Percentiles rank a stretch among this genome's conserved stretches.
Evolutionary conservation across 1,284 basidiomycete genomes (phyloP).

Genomic region (Bjerkandera adusta): DNA sequence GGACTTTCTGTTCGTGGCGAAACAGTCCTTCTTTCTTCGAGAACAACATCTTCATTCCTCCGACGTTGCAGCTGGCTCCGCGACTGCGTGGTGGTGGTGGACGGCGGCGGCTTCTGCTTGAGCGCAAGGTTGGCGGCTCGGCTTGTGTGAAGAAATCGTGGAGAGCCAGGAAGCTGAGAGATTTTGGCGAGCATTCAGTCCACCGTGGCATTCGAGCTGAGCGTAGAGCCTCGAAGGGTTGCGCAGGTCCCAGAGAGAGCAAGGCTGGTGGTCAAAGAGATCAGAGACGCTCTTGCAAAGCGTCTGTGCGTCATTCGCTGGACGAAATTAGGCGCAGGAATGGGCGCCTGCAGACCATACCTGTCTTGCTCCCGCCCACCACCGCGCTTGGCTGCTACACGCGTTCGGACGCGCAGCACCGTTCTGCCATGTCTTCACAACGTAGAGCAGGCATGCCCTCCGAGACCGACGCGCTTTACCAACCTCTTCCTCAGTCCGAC

Average conservation of each 20-base stretch:
- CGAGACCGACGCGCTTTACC: slow-evolving; percentile 25
- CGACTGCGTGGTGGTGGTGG: not conserved
- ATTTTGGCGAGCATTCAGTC: slow-evolving; percentile 24
- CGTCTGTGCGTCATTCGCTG: not conserved
- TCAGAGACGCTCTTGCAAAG: slow-evolving; percentile 2
- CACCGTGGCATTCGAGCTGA: slow-evolving; percentile 18
- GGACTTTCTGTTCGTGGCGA: too few relatives aligned
- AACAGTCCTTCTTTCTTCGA: too few relatives aligned
- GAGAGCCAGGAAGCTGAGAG: slow-evolving; percentile 16
- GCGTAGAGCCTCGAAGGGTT: not conserved
- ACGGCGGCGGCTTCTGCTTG: slow-evolving; percentile 18
- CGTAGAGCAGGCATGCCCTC: slow-evolving; percentile 1
- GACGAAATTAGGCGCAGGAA: not conserved
- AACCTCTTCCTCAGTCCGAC: slow-evolving; percentile 27
- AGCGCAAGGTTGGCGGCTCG: slow-evolving; percentile 12
- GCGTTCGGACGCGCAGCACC: too few relatives aligned
- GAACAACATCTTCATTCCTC: not conserved
- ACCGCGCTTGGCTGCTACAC: not conserved
- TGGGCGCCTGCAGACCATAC: not conserved
- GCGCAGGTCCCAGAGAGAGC: slow-evolving; percentile 1
- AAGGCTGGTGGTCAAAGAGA: not conserved
- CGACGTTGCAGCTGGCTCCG: not conserved
- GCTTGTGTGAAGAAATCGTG: slow-evolving; percentile 22
- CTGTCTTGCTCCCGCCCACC: not conserved
- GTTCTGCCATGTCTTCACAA: slow-evolving; percentile 9